These are phyloP conservation scores for Lycium ferocissimum DNA, from an alignment of 257 asterid species.

Conservation along the genomic window DNA sequence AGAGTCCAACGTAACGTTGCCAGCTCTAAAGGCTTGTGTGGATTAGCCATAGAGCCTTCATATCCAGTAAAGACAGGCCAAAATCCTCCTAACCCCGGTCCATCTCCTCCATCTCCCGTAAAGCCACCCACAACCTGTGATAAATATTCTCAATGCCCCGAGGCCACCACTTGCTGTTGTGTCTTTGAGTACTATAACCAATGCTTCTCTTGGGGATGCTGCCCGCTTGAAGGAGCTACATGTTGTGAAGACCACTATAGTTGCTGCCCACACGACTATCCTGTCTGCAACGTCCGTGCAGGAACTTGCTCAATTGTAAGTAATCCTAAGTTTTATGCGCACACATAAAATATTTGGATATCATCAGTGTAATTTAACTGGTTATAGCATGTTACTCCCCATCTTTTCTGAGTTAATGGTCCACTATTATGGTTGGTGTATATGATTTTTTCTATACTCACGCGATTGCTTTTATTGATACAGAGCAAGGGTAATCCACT, in stretches of 20 bases:
- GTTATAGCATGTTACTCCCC: background rate
- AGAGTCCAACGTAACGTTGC: constrained; percentile 56
- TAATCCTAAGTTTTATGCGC: background rate
- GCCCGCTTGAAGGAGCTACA: constrained; percentile 65
- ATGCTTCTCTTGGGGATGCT: constrained; percentile 75
- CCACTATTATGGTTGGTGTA: background rate
- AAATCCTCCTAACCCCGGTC: constrained; percentile 66
- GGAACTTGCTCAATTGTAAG: constrained; percentile 67
- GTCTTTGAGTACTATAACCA: constrained; percentile 39
- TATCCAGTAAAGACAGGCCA: constrained; percentile 55
- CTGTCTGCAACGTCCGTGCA: constrained; percentile 54
- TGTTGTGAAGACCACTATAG: constrained; percentile 75
- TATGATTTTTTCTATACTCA: background rate
- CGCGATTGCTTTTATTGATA: background rate
- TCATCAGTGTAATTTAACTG: background rate
- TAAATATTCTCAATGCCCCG: constrained; percentile 50
- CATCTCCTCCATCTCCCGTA: constrained; percentile 68
- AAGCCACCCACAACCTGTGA: constrained; percentile 57
- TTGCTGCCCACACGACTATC: constrained; percentile 73
- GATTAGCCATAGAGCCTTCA: constrained; percentile 65
- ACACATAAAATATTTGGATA: background rate
- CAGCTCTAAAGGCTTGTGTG: constrained; percentile 50
- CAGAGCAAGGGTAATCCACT: constrained; percentile 76
- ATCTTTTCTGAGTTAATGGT: background rate
- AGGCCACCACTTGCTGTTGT: constrained; percentile 67